Evolutionary conservation across 768 basidiomycete genomes (phyloP).

Genomic region (Amanita exitialis): DNA sequence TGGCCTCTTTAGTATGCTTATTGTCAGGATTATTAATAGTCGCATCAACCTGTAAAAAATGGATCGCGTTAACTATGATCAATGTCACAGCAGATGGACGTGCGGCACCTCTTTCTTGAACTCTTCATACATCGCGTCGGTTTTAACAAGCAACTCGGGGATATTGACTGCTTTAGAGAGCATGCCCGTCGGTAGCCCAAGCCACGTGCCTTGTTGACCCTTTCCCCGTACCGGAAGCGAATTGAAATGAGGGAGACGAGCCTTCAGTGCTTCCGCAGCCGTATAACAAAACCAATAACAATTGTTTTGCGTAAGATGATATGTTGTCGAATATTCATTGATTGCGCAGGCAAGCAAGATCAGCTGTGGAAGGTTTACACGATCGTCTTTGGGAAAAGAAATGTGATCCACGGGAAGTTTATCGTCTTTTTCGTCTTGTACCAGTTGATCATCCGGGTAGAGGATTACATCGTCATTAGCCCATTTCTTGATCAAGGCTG

Average conservation of each 20-base stretch:
- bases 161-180: not conserved
- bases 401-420: not conserved
- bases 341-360: not conserved
- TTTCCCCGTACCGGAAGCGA: not conserved
- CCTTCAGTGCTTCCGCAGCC: not conserved
- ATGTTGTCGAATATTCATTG: not conserved
- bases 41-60: not conserved
- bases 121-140: not conserved
- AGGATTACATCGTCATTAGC: too few relatives aligned
- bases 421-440: not conserved
- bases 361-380: not conserved
- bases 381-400: not conserved
- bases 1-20: not conserved
- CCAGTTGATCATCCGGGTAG: too few relatives aligned
- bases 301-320: not conserved
- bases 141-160: not conserved
- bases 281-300: not conserved
- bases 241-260: not conserved
- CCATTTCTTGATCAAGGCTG: too few relatives aligned
- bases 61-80: not conserved
- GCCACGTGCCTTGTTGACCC: not conserved
- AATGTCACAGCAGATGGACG: not conserved
- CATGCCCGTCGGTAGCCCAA: not conserved
- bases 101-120: not conserved
- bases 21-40: not conserved